A percentile compares a stretch with the other conserved stretches of the same genome.
Conservation (phyloP, 2,329 filamentous ascomycete species). For the Penicillium sp. region DNA sequence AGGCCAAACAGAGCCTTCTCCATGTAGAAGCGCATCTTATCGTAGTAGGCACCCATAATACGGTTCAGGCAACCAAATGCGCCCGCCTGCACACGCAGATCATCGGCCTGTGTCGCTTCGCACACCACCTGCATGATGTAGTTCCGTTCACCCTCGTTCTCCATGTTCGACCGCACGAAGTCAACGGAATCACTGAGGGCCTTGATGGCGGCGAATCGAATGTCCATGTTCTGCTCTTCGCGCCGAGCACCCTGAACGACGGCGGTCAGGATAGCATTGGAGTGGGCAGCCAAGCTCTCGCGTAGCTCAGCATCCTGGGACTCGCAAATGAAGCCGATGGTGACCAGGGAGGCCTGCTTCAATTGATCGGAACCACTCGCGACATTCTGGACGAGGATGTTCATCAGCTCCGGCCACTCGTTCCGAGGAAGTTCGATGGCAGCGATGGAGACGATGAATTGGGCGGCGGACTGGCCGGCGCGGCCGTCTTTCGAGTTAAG, state of each 20-base stretch:
- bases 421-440: slow-evolving; percentile 85
- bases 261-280: slow-evolving; percentile 93
- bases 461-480: slow-evolving; percentile 80
- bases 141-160: slow-evolving; percentile 97
- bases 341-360: slow-evolving; percentile 87
- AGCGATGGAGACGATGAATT: slow-evolving; percentile 91
- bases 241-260: slow-evolving; percentile 96
- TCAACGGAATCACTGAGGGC: slow-evolving; percentile 93
- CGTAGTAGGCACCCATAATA: slow-evolving; percentile 98
- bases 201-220: slow-evolving; percentile 83
- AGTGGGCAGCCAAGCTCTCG: slow-evolving; percentile 71
- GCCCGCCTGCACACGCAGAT: slow-evolving; percentile 84
- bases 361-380: slow-evolving; percentile 75
- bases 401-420: slow-evolving; percentile 90
- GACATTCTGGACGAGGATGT: slow-evolving; percentile 80
- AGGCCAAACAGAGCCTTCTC: slow-evolving; percentile 97
- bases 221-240: slow-evolving; percentile 84
- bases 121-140: slow-evolving; percentile 99
- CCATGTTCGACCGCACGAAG: slow-evolving; percentile 96
- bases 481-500: slow-evolving; percentile 68
- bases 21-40: slow-evolving; percentile 99
- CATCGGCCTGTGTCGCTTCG: slow-evolving; percentile 90
- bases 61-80: slow-evolving; percentile 95
- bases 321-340: slow-evolving; percentile 98
- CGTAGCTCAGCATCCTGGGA: slow-evolving; percentile 81